These are phyloP conservation scores for Diaporthe nobilis DNA, from an alignment of 2,329 filamentous ascomycete species.

Conservation along the genomic window DNA sequence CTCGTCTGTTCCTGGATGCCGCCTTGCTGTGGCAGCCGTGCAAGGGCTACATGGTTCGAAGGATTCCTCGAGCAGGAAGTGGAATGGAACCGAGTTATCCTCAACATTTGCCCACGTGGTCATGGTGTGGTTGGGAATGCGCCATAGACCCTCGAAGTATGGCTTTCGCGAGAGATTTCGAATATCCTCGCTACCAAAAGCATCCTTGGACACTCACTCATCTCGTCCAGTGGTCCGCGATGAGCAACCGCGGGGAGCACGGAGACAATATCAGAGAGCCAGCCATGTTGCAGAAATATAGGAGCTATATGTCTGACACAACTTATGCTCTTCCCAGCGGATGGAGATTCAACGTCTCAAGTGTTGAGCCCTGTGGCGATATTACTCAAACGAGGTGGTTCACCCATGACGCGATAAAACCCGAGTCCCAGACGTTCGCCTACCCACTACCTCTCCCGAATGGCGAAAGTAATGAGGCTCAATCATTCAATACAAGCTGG, in stretches of 20 bases:
- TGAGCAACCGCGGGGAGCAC: neutral
- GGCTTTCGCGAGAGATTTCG: neutral
- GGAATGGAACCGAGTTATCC: neutral
- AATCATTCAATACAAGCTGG: neutral
- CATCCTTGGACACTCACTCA: neutral
- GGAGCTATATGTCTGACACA: neutral
- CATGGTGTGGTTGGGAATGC: neutral
- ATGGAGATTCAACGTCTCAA: neutral
- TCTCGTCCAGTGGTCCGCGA: neutral
- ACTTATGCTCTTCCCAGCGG: neutral
- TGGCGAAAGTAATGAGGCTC: neutral
- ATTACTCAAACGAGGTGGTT: neutral
- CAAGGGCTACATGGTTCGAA: neutral
- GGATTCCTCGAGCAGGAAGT: neutral
- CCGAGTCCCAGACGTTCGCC: neutral
- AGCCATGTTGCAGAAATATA: neutral
- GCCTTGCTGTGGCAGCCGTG: neutral
- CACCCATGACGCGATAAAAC: neutral
- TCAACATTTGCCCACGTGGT: neutral
- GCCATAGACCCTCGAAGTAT: neutral
- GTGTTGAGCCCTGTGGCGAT: neutral
- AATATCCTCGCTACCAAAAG: neutral
- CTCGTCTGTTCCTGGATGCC: neutral
- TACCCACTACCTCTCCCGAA: neutral
- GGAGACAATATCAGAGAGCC: neutral